phyloP scores from a whole-genome alignment of 495 filamentous ascomycete genomes.

The Trichocladium antarcticum region DNA sequence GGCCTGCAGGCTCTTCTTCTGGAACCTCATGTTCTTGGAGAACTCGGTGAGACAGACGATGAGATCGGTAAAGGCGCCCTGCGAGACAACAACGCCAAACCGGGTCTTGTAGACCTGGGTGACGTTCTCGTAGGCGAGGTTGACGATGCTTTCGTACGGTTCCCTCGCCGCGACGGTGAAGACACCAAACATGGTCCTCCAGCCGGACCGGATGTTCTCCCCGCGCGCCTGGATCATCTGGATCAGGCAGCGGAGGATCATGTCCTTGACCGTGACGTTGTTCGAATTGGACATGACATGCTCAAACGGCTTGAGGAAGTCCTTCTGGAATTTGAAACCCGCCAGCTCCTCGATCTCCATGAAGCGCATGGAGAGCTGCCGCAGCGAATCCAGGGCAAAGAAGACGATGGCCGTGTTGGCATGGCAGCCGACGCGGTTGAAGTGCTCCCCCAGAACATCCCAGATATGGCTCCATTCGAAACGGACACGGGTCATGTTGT shows the following conservation, averaged over 20 bases:
- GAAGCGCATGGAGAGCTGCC: conserved; percentile 94
- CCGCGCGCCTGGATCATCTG: conserved; percentile 98
- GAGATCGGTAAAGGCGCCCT: conserved; percentile 92
- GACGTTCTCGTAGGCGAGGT: conserved; percentile 91
- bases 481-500: conserved; percentile 97
- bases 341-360: conserved; percentile 96
- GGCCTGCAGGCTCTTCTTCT: conserved; percentile 93
- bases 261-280: conserved; percentile 88
- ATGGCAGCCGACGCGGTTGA: conserved; percentile 94
- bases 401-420: conserved; percentile 91
- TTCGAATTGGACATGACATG: conserved; percentile 90
- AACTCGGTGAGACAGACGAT: conserved; percentile 96
- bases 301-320: conserved; percentile 96
- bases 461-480: conserved; percentile 98
- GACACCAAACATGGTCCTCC: conserved; percentile 98
- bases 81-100: conserved; percentile 89
- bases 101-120: conserved; percentile 96
- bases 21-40: conserved; percentile 93
- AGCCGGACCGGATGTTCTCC: conserved; percentile 91
- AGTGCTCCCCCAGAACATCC: conserved; percentile 91
- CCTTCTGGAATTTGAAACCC: conserved; percentile 99
- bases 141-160: conserved; percentile 90
- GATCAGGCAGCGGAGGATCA: conserved; percentile 91
- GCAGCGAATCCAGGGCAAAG: conserved; percentile 88
- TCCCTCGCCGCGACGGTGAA: conserved; percentile 93